Evolutionary conservation across 225 moss, liverwort and hornwort species (phyloP).

Genomic region (Marchantia paleacea): DNA sequence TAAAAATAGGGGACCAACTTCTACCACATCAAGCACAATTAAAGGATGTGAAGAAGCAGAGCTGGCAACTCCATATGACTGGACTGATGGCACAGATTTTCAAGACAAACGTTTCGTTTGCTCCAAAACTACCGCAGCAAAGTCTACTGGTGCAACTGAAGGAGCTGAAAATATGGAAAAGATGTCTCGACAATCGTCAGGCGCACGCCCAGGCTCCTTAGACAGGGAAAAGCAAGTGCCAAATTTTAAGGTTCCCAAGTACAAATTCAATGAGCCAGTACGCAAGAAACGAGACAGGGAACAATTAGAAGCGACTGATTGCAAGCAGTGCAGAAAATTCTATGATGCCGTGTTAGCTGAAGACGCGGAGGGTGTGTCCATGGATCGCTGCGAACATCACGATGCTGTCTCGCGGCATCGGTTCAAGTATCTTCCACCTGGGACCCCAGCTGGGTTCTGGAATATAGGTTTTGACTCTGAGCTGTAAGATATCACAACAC

Average conservation of each 20-base stretch:
- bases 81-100: background rate
- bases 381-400: constrained; percentile 67
- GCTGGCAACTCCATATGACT: background rate
- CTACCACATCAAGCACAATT: background rate
- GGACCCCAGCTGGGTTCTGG: constrained; percentile 92
- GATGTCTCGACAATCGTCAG: background rate
- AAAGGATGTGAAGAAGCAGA: background rate
- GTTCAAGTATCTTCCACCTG: constrained; percentile 68
- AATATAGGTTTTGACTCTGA: constrained; percentile 76
- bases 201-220: constrained; percentile 12
- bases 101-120: background rate
- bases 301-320: constrained; percentile 58
- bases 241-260: constrained; percentile 30
- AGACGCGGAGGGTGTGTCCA: constrained; percentile 44
- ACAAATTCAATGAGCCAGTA: constrained; percentile 70
- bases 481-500: background rate
- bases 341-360: constrained; percentile 72
- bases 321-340: constrained; percentile 76
- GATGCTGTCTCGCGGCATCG: constrained; percentile 77
- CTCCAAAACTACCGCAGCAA: background rate
- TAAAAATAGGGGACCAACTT: background rate
- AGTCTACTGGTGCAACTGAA: background rate
- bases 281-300: constrained; percentile 85
- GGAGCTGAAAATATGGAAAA: constrained; percentile 16
- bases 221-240: constrained; percentile 27